These are phyloP conservation scores for Aphanomyces cochlioides DNA, from an alignment of 352 stramenopile genomes.

Conservation along the genomic window DNA sequence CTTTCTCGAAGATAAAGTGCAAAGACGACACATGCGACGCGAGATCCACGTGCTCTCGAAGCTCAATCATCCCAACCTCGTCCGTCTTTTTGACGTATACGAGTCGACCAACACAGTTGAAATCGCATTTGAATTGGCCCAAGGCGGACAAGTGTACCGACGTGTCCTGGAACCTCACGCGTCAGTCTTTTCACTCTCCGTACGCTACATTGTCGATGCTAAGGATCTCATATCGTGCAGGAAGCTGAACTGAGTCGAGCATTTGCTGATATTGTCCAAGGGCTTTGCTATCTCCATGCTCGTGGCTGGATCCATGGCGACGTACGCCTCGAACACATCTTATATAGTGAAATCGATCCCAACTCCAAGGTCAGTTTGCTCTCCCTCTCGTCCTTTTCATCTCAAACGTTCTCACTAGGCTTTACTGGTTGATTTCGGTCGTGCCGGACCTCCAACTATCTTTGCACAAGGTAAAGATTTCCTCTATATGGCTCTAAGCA, in stretches of 20 bases:
- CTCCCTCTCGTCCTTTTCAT: background rate
- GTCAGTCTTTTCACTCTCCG: background rate
- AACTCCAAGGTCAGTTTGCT: constrained; percentile 32
- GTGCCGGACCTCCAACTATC: constrained; percentile 1
- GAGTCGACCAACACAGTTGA: constrained; percentile 47
- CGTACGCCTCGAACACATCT: constrained; percentile 66
- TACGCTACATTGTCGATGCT: background rate
- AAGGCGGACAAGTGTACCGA: constrained; percentile 56
- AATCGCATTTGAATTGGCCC: constrained; percentile 71
- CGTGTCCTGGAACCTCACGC: constrained; percentile 34
- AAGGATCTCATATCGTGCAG: constrained; percentile 32
- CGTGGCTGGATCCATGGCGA: constrained; percentile 57
- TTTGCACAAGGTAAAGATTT: constrained; percentile 14
- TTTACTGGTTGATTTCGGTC: constrained; percentile 20
- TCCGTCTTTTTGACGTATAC: constrained; percentile 63
- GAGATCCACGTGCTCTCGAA: constrained; percentile 58
- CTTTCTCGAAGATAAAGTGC: constrained; percentile 29
- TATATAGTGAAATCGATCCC: constrained; percentile 62
- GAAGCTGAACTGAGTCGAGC: constrained; percentile 58
- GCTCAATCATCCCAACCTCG: constrained; percentile 53
- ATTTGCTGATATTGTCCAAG: constrained; percentile 42
- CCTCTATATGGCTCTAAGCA: too few species aligned
- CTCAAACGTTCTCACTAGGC: background rate
- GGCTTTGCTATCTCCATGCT: constrained; percentile 56
- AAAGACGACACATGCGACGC: constrained; percentile 54